Percentiles rank a stretch among this genome's conserved stretches.
Evolutionary conservation across 2,329 filamentous ascomycete genomes (phyloP).

Genomic region (Botrytis medusae): DNA sequence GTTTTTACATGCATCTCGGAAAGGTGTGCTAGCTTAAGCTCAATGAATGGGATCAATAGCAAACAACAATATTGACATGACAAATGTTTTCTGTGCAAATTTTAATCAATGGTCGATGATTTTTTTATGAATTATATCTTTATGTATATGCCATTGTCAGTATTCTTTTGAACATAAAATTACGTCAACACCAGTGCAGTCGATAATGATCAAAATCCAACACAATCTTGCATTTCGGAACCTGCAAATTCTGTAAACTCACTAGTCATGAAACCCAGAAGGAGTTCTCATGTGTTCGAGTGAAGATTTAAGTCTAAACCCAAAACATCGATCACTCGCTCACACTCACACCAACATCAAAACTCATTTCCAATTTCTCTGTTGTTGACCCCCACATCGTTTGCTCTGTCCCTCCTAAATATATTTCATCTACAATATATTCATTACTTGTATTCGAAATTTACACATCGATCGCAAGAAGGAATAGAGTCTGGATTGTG

Average conservation of each 20-base stretch:
- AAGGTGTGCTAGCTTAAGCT: slow-evolving; percentile 41
- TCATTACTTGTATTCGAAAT: neutral
- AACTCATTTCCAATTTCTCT: neutral
- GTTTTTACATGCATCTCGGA: slow-evolving; percentile 39
- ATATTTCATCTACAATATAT: too few species aligned
- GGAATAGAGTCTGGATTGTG: neutral
- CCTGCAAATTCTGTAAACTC: neutral
- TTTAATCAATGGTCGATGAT: neutral
- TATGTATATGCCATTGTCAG: neutral
- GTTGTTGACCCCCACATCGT: too few species aligned
- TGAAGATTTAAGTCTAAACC: neutral
- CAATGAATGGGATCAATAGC: slow-evolving; percentile 37
- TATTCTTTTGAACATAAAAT: neutral
- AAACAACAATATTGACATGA: slow-evolving; percentile 33
- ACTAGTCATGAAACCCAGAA: neutral
- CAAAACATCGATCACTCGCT: too few species aligned
- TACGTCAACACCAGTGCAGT: neutral
- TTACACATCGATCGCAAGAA: neutral
- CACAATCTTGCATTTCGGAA: neutral
- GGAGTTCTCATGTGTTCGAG: neutral
- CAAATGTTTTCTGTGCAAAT: slow-evolving; percentile 10
- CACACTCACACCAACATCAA: neutral
- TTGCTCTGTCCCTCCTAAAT: neutral
- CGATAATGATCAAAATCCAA: neutral
- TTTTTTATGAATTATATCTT: neutral